Evolutionary conservation across 306 rosid species (phyloP).

Genomic region (Potentilla sterilis): DNA sequence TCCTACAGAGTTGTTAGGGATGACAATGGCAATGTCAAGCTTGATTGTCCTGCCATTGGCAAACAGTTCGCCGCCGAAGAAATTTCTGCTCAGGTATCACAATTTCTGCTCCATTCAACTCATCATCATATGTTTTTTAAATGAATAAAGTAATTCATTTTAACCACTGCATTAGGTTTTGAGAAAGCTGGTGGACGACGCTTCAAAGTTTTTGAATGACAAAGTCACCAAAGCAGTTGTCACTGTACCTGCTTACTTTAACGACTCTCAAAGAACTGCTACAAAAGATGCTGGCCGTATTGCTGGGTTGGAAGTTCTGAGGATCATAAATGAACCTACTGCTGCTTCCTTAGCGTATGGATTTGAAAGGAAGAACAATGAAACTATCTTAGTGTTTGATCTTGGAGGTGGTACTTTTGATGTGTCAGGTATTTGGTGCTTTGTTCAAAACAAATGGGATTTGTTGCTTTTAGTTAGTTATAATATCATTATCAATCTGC

Average conservation of each 20-base stretch:
- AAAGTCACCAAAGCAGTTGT: constrained; percentile 96
- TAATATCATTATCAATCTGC: neutral
- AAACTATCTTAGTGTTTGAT: constrained; percentile 89
- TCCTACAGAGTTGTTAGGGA: constrained; percentile 75
- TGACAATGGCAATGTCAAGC: constrained; percentile 81
- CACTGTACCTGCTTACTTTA: constrained; percentile 93
- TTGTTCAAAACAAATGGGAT: too few relatives aligned
- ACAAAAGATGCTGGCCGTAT: constrained; percentile 94
- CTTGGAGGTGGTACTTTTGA: constrained; percentile 99
- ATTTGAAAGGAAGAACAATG: constrained; percentile 85
- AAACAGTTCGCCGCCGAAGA: constrained; percentile 85
- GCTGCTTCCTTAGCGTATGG: constrained; percentile 95
- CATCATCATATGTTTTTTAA: too few relatives aligned
- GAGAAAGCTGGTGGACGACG: constrained; percentile 94
- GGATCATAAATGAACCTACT: constrained; percentile 88
- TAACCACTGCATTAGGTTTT: constrained; percentile 39
- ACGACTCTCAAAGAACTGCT: constrained; percentile 92
- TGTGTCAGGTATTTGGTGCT: constrained; percentile 60
- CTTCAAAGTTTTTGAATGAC: constrained; percentile 87
- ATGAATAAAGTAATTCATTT: too few relatives aligned
- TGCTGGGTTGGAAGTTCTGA: constrained; percentile 88
- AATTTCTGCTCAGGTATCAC: constrained; percentile 76
- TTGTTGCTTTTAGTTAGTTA: neutral
- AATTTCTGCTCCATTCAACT: too few relatives aligned
- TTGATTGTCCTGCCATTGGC: constrained; percentile 80